These are phyloP conservation scores for Dactylellina drechsleri DNA, from an alignment of 2,329 filamentous ascomycete genomes.

Conservation along the genomic window DNA sequence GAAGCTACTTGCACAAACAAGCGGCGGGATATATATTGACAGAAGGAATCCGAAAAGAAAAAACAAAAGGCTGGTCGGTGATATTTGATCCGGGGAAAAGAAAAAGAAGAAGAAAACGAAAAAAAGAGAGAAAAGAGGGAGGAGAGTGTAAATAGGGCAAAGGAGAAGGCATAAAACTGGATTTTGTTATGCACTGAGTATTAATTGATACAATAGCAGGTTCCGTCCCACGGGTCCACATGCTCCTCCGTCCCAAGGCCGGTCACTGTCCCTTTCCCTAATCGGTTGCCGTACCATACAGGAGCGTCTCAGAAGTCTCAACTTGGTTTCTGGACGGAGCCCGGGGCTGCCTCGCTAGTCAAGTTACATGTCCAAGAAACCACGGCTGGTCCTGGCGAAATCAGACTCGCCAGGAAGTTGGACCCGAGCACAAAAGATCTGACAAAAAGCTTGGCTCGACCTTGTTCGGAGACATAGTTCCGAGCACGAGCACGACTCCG, in stretches of 20 bases:
- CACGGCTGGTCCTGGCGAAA: slow-evolving; percentile 52
- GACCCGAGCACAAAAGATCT: slow-evolving; percentile 44
- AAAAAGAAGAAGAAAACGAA: slow-evolving; percentile 15
- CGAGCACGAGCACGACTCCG: slow-evolving; percentile 1
- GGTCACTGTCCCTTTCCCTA: slow-evolving; percentile 24
- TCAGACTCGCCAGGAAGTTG: slow-evolving; percentile 30
- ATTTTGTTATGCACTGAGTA: slow-evolving; percentile 17
- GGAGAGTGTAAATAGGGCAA: slow-evolving; percentile 18
- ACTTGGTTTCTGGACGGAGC: slow-evolving; percentile 28
- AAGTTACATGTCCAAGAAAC: slow-evolving; percentile 39
- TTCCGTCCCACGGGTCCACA: slow-evolving; percentile 30
- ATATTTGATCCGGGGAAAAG: slow-evolving; percentile 13
- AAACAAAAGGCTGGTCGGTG: slow-evolving; percentile 34
- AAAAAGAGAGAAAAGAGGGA: slow-evolving; percentile 11
- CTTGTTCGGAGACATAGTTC: slow-evolving; percentile 33
- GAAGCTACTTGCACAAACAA: slow-evolving; percentile 33
- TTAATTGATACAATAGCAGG: slow-evolving; percentile 2
- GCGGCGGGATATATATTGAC: slow-evolving; percentile 23
- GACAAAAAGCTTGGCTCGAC: slow-evolving; percentile 26
- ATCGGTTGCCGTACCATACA: slow-evolving; percentile 37
- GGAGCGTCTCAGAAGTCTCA: slow-evolving; percentile 48
- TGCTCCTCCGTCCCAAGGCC: slow-evolving; percentile 24
- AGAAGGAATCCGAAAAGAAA: slow-evolving; percentile 12
- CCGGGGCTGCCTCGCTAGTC: slow-evolving; percentile 35
- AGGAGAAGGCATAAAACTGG: slow-evolving; percentile 50